phyloP scores from a whole-genome alignment of 495 filamentous ascomycete genomes.

The Hyaloscypha hepaticicola region DNA sequence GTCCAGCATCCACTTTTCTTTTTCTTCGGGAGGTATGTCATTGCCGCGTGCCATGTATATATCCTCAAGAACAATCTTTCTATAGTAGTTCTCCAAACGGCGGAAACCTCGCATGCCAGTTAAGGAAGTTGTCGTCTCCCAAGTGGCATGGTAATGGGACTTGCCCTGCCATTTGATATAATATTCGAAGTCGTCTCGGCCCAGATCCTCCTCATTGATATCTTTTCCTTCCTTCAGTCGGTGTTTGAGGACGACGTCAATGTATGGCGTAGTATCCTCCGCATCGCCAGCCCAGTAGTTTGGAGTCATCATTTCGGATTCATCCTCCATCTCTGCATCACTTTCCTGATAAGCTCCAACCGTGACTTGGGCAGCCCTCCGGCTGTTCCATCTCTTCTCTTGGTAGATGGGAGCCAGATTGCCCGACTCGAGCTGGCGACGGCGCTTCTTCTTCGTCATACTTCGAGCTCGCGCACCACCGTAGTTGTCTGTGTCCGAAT shows the following conservation, averaged over 20 bases:
- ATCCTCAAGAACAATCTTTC: conserved; percentile 74
- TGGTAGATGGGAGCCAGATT: conserved; percentile 55
- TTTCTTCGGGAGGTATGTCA: conserved; percentile 76
- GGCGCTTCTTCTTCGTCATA: conserved; percentile 68
- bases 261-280: conserved; percentile 71
- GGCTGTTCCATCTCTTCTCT: conserved; percentile 87
- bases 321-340: conserved; percentile 76
- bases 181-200: conserved; percentile 84
- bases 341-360: conserved; percentile 88
- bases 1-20: conserved; percentile 87
- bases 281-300: conserved; percentile 62
- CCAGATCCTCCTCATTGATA: conserved; percentile 51
- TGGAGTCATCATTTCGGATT: conserved; percentile 59
- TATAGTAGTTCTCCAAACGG: conserved; percentile 90
- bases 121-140: conserved; percentile 77
- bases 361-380: conserved; percentile 79
- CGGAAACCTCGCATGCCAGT: conserved; percentile 70
- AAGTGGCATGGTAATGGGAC: conserved; percentile 92
- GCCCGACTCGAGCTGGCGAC: conserved; percentile 60
- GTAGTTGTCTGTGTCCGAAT: conserved; percentile 72
- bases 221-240: conserved; percentile 68
- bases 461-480: conserved; percentile 66
- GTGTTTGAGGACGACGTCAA: conserved; percentile 89
- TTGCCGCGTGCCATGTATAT: conserved; percentile 65
- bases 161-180: conserved; percentile 97